Conservation (phyloP, 257 asterid genomes). For the Salvia hispanica region DNA sequence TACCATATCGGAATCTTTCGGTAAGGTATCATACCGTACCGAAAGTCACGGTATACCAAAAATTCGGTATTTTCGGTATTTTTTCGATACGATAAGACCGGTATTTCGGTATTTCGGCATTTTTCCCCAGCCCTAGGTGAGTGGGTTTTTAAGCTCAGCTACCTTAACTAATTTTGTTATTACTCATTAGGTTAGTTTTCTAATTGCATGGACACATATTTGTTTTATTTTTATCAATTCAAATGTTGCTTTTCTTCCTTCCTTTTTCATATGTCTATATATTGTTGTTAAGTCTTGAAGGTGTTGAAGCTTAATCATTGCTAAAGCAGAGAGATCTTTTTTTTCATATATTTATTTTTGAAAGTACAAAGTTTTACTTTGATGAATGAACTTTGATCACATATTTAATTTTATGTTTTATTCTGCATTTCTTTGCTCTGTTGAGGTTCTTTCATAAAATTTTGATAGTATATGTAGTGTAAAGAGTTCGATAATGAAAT, state of each 20-base stretch:
- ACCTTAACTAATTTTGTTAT: conserved; percentile 52
- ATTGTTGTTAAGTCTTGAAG: not conserved
- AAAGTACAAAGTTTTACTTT: not conserved
- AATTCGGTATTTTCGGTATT: too few relatives aligned
- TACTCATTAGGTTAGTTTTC: conserved; percentile 24
- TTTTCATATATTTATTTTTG: not conserved
- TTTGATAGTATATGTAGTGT: not conserved
- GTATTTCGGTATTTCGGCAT: too few relatives aligned
- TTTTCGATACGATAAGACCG: too few relatives aligned
- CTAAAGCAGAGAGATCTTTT: not conserved
- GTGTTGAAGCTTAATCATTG: not conserved
- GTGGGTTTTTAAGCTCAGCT: conserved; percentile 48
- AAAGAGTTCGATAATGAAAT: conserved; percentile 13
- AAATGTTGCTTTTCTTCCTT: too few relatives aligned
- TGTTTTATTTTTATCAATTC: not conserved
- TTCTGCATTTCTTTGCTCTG: not conserved
- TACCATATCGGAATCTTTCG: too few relatives aligned
- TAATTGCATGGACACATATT: not conserved
- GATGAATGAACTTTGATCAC: not conserved
- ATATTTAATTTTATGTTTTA: not conserved
- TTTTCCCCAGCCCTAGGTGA: too few relatives aligned
- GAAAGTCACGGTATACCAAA: too few relatives aligned
- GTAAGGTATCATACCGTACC: too few relatives aligned
- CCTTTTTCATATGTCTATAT: too few relatives aligned
- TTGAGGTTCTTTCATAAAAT: not conserved